phyloP scores from a whole-genome alignment of 352 stramenopile genomes.

The Pythium sp. region DNA sequence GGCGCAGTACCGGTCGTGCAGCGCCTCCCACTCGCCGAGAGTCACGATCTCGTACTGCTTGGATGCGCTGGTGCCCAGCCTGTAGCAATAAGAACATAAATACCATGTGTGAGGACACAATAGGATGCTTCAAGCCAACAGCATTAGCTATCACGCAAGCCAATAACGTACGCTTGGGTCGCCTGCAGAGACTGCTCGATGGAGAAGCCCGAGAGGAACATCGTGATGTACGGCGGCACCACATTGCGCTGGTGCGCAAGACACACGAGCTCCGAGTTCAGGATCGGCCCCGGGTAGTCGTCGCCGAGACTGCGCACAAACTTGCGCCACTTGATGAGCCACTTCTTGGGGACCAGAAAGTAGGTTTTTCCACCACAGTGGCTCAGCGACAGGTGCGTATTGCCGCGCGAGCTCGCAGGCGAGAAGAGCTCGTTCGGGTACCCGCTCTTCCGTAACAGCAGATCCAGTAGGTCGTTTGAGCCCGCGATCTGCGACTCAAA shows the following conservation, averaged over 20 bases:
- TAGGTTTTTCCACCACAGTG: slow-evolving; percentile 55
- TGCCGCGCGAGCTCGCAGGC: slow-evolving; percentile 34
- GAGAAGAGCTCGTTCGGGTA: slow-evolving; percentile 82
- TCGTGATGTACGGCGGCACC: slow-evolving; percentile 79
- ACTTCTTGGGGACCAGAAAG: slow-evolving; percentile 85
- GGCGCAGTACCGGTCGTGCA: slow-evolving; percentile 75
- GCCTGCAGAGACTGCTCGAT: slow-evolving; percentile 74
- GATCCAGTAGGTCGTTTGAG: slow-evolving; percentile 60
- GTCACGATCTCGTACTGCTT: slow-evolving; percentile 88
- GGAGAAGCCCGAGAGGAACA: slow-evolving; percentile 83
- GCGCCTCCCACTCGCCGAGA: slow-evolving; percentile 70
- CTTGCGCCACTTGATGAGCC: slow-evolving; percentile 76
- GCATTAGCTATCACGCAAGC: background rate
- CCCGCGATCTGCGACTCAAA: slow-evolving; percentile 67
- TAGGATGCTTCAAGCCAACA: background rate
- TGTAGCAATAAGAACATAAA: slow-evolving; percentile 12
- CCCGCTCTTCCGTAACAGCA: slow-evolving; percentile 74
- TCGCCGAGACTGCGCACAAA: slow-evolving; percentile 66
- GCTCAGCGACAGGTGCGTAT: slow-evolving; percentile 55
- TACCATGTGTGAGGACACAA: background rate
- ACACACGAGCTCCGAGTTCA: slow-evolving; percentile 82
- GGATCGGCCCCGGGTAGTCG: slow-evolving; percentile 59
- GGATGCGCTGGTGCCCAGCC: slow-evolving; percentile 43
- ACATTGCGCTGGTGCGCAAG: slow-evolving; percentile 75
- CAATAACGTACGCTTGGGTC: slow-evolving; percentile 57